Base-by-base conservation (phyloP, 495 filamentous ascomycete species). In the Parmelia sp. region DNA sequence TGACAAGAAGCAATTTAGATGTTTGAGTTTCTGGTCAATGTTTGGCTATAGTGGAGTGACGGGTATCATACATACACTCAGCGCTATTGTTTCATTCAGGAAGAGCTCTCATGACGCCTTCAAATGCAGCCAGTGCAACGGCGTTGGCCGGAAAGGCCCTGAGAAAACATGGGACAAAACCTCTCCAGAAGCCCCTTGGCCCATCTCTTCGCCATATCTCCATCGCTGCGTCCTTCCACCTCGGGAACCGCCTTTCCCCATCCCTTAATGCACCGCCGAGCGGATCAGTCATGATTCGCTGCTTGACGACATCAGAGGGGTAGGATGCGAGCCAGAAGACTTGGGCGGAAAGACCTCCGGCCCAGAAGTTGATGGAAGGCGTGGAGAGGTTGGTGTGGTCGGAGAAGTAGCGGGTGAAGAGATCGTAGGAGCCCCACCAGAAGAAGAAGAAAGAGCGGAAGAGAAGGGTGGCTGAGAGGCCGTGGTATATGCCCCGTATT, bases 91-190 rank as follows among this genome's bases (percentile, higher is more conserved):
- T 33, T 64, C 62, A 71, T 39, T 71, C 68, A 35, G 89, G 88
- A 73, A 96, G 77, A 57, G 78, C 77, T 69, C 92, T 83, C 92
- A 97, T 95, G 60, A 88, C 90, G 12, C 85, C 90, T 75, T 98
- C 93, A 80, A 96, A 97, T 42, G 89, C 93, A 63, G 96, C 84
- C 73, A 98, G 72, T 14, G 93, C 93, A 84, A 93, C 87, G 2
- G 92, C 93, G 79, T 98, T 98, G 58, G 94, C 94, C 56, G 94
- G 94, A 75, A 98, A 98, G 17, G 94, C 94, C 71, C 94, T 82
- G 63, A 96, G 73, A 73, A 97, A 95, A 72, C 93, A 97, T 0
- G 94, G 94, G 66, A 93, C 63, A 71, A 98, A 98, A 3, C 94
- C 94, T 53, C 93, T 81, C 92, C 92, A 97, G 74, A 90, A 97